Evolutionary conservation across 306 rosid species (phyloP).

Genomic region (Rosa multiflora): DNA sequence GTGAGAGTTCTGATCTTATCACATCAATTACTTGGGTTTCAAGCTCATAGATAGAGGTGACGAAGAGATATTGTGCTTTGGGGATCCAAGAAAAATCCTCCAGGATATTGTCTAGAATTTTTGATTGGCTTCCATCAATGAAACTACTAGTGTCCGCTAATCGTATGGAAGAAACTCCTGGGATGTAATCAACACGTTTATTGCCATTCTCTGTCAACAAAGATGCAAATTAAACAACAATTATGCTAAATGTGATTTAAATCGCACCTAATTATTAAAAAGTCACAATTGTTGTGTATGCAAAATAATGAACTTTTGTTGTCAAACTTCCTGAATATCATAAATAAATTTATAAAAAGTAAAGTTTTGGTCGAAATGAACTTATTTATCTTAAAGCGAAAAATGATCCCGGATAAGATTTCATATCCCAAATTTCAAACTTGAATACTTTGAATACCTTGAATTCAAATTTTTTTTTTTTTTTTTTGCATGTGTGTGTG

Average conservation of each 20-base stretch:
- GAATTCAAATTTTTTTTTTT: too few species aligned
- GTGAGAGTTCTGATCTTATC: slow-evolving; percentile 22
- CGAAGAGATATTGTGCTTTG: slow-evolving; percentile 38
- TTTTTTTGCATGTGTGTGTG: too few species aligned
- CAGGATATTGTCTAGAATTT: slow-evolving; percentile 9
- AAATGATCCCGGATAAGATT: too few species aligned
- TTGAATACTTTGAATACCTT: too few species aligned
- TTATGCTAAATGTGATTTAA: neutral
- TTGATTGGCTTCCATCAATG: slow-evolving; percentile 7
- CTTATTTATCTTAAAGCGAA: too few species aligned
- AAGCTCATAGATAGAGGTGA: slow-evolving; percentile 41
- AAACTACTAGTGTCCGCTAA: slow-evolving; percentile 25
- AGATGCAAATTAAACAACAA: neutral
- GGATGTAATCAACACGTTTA: slow-evolving; percentile 34
- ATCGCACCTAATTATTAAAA: too few species aligned
- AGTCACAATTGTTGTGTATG: too few species aligned
- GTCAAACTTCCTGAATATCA: too few species aligned
- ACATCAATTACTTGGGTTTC: slow-evolving; percentile 39
- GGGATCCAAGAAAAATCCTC: slow-evolving; percentile 24
- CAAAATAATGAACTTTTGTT: too few species aligned
- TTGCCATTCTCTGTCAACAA: slow-evolving; percentile 31
- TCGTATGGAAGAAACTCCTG: slow-evolving; percentile 27
- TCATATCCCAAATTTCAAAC: too few species aligned
- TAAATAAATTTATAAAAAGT: too few species aligned
- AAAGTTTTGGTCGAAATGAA: too few species aligned